Base-by-base conservation (phyloP, 768 basidiomycete species). In the Krasilnikovozyma curviuscula region DNA sequence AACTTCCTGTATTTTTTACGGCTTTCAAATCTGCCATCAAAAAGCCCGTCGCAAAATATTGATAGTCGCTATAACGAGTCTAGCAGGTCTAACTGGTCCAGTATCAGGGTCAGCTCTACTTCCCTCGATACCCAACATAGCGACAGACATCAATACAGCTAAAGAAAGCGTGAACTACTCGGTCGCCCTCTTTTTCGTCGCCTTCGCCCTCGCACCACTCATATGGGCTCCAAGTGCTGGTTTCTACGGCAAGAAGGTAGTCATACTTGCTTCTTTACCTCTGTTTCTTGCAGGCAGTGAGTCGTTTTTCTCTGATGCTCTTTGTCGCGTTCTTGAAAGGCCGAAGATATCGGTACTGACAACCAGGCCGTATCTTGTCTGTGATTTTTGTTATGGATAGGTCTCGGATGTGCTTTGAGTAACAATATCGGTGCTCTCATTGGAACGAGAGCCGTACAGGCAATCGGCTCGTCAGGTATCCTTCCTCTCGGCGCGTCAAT, bases 71-170 rank as follows among this genome's bases (percentile, higher is more conserved):
- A n/a, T n/a, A n/a, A n/a, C n/a, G n/a, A n/a, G n/a, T n/a, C n/a
- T n/a, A n/a, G n/a, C n/a, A n/a, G n/a, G n/a, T n/a, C n/a, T n/a
- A n/a, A n/a, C n/a, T n/a, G n/a, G n/a, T n/a, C n/a, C n/a, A n/a
- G n/a, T n/a, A n/a, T n/a, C n/a, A n/a, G n/a, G n/a, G n/a, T n/a
- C n/a, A n/a, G n/a, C n/a, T n/a, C n/a, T n/a, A n/a, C n/a, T 81
- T 2, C 81, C 81, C 0, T 75, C 76, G 0, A 78, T 84, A 46
- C 79, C 81, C 0, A 71, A 78, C 41, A 75, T 86, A 38, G 74
- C 81, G 8, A 63, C 61, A 24, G 81, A 85, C 50, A 61, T 85
- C 9, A 41, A 71, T 23, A 68, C 78, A 0, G 72, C 79, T 0
- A 70, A 70, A 0, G 55, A 71, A 14, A 61, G 77, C 16, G 70